These are phyloP conservation scores for Phytophthora macrochlamydospora DNA, from an alignment of 352 stramenopile species.

Conservation along the genomic window DNA sequence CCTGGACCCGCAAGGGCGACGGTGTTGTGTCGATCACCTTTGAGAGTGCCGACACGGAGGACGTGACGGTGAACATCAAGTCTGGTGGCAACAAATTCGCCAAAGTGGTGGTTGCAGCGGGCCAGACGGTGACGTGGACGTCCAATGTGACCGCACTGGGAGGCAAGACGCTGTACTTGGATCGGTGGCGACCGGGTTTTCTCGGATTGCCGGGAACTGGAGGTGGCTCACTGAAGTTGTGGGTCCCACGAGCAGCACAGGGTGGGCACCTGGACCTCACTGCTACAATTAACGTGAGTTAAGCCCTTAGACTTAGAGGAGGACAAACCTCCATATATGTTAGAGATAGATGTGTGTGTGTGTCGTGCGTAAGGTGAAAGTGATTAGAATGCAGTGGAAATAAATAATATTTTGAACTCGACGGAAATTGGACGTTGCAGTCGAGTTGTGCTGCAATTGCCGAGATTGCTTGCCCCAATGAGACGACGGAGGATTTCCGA, in stretches of 20 bases:
- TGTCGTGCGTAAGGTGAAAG: background rate
- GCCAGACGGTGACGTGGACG: conserved; percentile 12
- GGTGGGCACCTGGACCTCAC: conserved; percentile 1
- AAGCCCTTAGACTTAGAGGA: background rate
- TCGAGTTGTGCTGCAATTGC: too few relatives aligned
- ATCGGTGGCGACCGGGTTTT: conserved; percentile 25
- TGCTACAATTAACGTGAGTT: background rate
- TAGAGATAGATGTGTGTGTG: conserved; percentile 1
- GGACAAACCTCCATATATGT: background rate
- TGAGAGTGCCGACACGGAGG: conserved; percentile 13
- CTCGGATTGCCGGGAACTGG: conserved; percentile 14
- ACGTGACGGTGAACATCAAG: conserved; percentile 27
- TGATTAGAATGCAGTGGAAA: background rate
- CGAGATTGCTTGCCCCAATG: too few relatives aligned
- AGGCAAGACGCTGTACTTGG: conserved; percentile 30
- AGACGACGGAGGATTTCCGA: too few relatives aligned
- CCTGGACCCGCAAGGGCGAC: conserved; percentile 9
- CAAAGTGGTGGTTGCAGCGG: conserved; percentile 10
- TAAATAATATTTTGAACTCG: background rate
- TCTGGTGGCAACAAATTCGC: conserved; percentile 14
- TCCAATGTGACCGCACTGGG: conserved; percentile 7
- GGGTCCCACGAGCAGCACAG: conserved; percentile 8
- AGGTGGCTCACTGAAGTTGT: conserved; percentile 20
- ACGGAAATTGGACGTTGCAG: too few relatives aligned
- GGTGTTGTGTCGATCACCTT: conserved; percentile 18